Conservation (phyloP, 2,329 filamentous ascomycete species). For the Sarocladium brachiariae region DNA sequence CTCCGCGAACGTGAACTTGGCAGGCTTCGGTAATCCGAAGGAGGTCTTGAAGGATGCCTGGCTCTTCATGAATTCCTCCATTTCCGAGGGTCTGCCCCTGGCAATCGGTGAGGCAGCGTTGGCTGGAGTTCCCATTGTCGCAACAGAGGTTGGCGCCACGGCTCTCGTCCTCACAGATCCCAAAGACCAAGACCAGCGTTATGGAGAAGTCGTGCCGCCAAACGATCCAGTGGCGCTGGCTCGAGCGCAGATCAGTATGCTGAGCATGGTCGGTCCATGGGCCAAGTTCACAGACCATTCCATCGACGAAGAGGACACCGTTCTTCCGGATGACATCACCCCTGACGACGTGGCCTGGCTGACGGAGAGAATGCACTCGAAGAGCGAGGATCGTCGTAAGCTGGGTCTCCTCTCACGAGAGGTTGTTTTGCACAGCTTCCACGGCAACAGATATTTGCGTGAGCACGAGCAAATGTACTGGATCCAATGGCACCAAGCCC, state of each 20-base stretch:
- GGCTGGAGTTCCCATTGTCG: slow-evolving; percentile 48
- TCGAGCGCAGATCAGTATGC: slow-evolving; percentile 53
- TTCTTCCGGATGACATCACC: slow-evolving; percentile 34
- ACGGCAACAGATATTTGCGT: slow-evolving; percentile 51
- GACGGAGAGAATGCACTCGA: slow-evolving; percentile 53
- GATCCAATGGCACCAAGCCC: slow-evolving; percentile 32
- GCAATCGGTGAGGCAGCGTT: slow-evolving; percentile 52
- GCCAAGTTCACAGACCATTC: slow-evolving; percentile 42
- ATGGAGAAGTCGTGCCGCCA: slow-evolving; percentile 56
- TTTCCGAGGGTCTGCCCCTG: slow-evolving; percentile 49
- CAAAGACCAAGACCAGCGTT: slow-evolving; percentile 36
- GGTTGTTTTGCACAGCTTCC: slow-evolving; percentile 53
- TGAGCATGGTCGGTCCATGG: slow-evolving; percentile 57
- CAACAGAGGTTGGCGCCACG: slow-evolving; percentile 49
- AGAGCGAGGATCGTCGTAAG: slow-evolving; percentile 46
- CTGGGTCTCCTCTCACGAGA: slow-evolving; percentile 51
- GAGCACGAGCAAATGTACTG: slow-evolving; percentile 57
- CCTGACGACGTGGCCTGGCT: slow-evolving; percentile 43
- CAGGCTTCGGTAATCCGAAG: slow-evolving; percentile 49
- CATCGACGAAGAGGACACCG: slow-evolving; percentile 32
- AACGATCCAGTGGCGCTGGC: slow-evolving; percentile 56
- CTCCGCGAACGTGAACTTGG: slow-evolving; percentile 41
- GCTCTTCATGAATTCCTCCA: slow-evolving; percentile 52
- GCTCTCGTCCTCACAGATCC: slow-evolving; percentile 49
- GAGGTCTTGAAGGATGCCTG: slow-evolving; percentile 49